Conservation (phyloP, 805 yeast genomes). For the Jamesozyma jinghongensis region DNA sequence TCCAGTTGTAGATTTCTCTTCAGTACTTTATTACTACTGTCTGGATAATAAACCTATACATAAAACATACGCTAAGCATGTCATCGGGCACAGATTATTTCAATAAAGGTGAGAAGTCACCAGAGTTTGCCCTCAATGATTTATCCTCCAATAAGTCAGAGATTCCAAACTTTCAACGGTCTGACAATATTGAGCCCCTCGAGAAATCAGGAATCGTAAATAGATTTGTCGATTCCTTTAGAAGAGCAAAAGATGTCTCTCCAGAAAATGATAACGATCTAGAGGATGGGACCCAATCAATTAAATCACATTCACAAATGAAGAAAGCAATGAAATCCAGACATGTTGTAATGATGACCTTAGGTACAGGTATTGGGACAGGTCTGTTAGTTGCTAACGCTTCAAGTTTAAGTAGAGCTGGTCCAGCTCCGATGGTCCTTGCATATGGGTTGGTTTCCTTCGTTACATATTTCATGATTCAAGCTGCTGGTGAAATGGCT, state of each 20-base stretch:
- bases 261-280: conserved; percentile 9
- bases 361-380: conserved; percentile 80
- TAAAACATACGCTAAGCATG: too few species aligned
- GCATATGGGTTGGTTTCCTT: conserved; percentile 50
- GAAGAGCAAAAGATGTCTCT: conserved; percentile 10
- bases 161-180: conserved; percentile 1
- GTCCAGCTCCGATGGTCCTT: conserved; percentile 41
- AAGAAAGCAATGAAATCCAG: conserved; percentile 25
- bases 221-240: conserved; percentile 20
- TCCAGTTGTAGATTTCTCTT: too few species aligned
- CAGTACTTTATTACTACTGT: too few species aligned
- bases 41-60: too few species aligned
- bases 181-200: not conserved
- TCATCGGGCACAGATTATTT: too few species aligned
- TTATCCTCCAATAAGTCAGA: conserved; percentile 2
- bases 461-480: conserved; percentile 49
- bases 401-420: conserved; percentile 35
- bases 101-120: conserved; percentile 5
- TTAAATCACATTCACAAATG: conserved; percentile 8
- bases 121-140: conserved; percentile 2
- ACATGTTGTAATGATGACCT: conserved; percentile 65
- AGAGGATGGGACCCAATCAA: conserved; percentile 14
- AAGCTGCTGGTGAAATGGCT: conserved; percentile 39
- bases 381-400: conserved; percentile 54
- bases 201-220: not conserved